Percentiles rank a stretch among this genome's conserved stretches.
phyloP scores from a whole-genome alignment of 495 filamentous ascomycete species.

The Xylaria curta region DNA sequence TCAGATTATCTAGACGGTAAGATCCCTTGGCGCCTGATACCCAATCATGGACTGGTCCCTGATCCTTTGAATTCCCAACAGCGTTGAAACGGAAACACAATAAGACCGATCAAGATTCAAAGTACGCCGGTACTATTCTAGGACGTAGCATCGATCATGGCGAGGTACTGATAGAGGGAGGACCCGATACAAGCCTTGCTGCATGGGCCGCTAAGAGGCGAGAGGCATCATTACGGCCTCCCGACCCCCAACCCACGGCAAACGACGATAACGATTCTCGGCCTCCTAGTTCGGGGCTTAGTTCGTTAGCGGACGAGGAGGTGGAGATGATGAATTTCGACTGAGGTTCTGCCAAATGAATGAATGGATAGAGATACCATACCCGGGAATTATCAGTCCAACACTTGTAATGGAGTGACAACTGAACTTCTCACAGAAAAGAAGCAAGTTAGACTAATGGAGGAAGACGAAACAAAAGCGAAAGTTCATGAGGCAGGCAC shows the following conservation, averaged over 20 bases:
- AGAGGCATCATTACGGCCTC: conserved; percentile 33
- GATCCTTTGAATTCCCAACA: conserved; percentile 20
- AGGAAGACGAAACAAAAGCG: background rate
- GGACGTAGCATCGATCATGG: conserved; percentile 72
- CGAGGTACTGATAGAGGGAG: conserved; percentile 74
- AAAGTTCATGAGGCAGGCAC: background rate
- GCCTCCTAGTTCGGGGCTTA: conserved; percentile 57
- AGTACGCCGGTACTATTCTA: conserved; percentile 79
- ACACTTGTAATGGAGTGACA: background rate
- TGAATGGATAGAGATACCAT: background rate
- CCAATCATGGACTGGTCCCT: conserved; percentile 10
- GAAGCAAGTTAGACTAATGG: background rate
- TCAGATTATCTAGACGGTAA: conserved; percentile 76
- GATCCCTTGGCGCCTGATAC: conserved; percentile 25
- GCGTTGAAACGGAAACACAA: conserved; percentile 84
- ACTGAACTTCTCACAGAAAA: background rate
- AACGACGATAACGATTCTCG: conserved; percentile 45
- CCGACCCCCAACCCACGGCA: conserved; percentile 26
- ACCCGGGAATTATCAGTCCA: background rate
- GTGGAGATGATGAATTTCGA: conserved; percentile 51
- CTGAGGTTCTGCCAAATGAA: background rate
- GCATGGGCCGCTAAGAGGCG: conserved; percentile 63
- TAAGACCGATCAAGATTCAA: conserved; percentile 77
- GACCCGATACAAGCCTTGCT: conserved; percentile 65
- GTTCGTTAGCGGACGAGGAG: conserved; percentile 55